A percentile compares a stretch with the other conserved stretches of the same genome.
Conservation (phyloP, 2,329 filamentous ascomycete species). For the Purpureocillium takamizusanense region DNA sequence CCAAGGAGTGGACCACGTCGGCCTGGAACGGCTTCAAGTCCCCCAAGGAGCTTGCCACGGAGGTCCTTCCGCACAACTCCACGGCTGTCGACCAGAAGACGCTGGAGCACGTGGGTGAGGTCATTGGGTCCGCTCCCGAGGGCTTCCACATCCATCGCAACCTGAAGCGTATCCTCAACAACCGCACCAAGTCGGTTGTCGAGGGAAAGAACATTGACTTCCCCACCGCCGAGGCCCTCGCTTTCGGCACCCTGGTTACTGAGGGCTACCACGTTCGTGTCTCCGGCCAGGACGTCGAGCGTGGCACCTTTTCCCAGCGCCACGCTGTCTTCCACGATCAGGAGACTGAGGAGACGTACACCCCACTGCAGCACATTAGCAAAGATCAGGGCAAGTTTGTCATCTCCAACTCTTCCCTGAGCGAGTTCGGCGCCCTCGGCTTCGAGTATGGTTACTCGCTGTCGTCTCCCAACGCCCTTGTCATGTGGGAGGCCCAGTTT, state of each 20-base stretch:
- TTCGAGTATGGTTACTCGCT: constrained; percentile 99
- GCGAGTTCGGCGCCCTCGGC: constrained; percentile 65
- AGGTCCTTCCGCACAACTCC: constrained; percentile 84
- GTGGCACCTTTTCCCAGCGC: constrained; percentile 97
- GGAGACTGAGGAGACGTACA: constrained; percentile 87
- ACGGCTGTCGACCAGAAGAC: constrained; percentile 69
- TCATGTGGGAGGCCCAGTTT: constrained; percentile 99
- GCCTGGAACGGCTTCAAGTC: constrained; percentile 99
- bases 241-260: constrained; percentile 81
- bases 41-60: constrained; percentile 90
- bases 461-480: constrained; percentile 89
- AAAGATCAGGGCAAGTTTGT: constrained; percentile 92
- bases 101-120: constrained; percentile 72
- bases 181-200: constrained; percentile 81
- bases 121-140: constrained; percentile 71
- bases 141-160: constrained; percentile 88
- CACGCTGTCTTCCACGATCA: constrained; percentile 97
- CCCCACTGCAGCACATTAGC: constrained; percentile 79
- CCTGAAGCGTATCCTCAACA: constrained; percentile 87
- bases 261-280: constrained; percentile 97
- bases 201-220: constrained; percentile 96
- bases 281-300: constrained; percentile 97
- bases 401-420: constrained; percentile 89
- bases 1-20: constrained; percentile 97
- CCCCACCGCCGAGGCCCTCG: constrained; percentile 91